Evolutionary conservation across 83 land plant genomes (phyloP).

Genomic region (Larix sibirica): DNA sequence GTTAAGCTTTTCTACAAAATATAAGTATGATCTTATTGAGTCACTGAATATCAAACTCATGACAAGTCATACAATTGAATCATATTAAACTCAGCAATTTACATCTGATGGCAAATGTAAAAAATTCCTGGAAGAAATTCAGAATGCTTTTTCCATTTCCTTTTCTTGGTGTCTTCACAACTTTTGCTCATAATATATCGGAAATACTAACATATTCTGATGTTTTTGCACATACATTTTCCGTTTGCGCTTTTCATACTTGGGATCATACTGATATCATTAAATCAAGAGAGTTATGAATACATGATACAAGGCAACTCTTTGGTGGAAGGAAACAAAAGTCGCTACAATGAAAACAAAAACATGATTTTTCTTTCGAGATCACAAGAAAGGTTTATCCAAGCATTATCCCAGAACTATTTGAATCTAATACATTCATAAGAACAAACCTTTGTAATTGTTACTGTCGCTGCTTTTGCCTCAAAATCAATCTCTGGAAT

Average conservation of each 20-base stretch:
- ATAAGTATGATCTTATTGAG: neutral
- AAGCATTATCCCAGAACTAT: neutral
- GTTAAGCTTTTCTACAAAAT: neutral
- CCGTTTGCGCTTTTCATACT: neutral
- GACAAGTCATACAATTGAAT: neutral
- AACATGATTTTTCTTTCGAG: neutral
- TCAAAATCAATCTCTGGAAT: conserved; percentile 42
- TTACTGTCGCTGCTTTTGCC: conserved; percentile 21
- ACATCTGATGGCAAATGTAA: neutral
- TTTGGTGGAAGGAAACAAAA: neutral
- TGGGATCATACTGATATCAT: neutral
- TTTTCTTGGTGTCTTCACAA: neutral
- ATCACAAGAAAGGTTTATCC: neutral
- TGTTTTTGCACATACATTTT: neutral
- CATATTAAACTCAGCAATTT: neutral
- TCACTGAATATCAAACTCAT: neutral
- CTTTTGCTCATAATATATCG: neutral
- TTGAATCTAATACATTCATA: neutral
- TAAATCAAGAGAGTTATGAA: neutral
- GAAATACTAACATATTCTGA: neutral
- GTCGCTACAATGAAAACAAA: neutral
- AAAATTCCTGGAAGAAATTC: neutral
- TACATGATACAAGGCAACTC: neutral
- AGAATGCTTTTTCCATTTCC: neutral
- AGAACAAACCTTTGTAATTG: conserved; percentile 45